Percentiles rank a stretch among this genome's conserved stretches.
Evolutionary conservation across 1,284 basidiomycete species (phyloP).

Genomic region (Athelia sp.): DNA sequence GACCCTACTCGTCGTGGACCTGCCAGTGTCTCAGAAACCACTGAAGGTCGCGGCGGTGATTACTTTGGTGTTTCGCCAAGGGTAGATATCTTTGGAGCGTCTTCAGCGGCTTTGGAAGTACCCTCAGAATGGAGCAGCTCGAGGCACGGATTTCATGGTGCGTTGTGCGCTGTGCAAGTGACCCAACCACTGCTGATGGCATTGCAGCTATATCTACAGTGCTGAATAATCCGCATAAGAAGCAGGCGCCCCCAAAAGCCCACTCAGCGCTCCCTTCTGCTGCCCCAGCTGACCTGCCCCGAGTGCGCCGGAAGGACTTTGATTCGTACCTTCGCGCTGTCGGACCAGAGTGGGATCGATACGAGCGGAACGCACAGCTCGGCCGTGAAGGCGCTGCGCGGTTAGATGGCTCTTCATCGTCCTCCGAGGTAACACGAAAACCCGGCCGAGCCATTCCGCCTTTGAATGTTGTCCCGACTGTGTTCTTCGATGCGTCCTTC

Average conservation of each 20-base stretch:
- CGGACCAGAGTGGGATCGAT: conserved; percentile 72
- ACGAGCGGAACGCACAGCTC: conserved; percentile 47
- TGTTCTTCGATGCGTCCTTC: conserved; percentile 80
- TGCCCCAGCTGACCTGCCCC: conserved; percentile 67
- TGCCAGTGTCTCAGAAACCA: conserved; percentile 62
- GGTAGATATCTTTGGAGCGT: conserved; percentile 26
- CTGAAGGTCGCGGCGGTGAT: conserved; percentile 52
- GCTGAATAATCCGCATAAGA: conserved; percentile 82
- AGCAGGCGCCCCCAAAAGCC: conserved; percentile 79
- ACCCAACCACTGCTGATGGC: conserved; percentile 24
- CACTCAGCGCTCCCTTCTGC: conserved; percentile 75
- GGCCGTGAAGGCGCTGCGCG: conserved; percentile 38
- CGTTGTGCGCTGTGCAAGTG: conserved; percentile 32
- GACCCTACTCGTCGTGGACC: conserved; percentile 55
- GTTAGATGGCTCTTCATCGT: not conserved
- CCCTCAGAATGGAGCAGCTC: conserved; percentile 72
- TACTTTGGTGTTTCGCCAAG: conserved; percentile 40
- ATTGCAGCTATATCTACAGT: conserved; percentile 64
- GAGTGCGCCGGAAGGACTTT: conserved; percentile 80
- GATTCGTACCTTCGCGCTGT: conserved; percentile 77
- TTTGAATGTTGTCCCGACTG: conserved; percentile 72
- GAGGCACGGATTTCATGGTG: conserved; percentile 77
- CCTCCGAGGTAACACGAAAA: conserved; percentile 14
- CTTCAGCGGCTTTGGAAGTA: conserved; percentile 39
- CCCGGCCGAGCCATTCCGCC: conserved; percentile 49